Base-by-base conservation (phyloP, 1,139 yeast genomes). In the Candida tetrigidarum region DNA sequence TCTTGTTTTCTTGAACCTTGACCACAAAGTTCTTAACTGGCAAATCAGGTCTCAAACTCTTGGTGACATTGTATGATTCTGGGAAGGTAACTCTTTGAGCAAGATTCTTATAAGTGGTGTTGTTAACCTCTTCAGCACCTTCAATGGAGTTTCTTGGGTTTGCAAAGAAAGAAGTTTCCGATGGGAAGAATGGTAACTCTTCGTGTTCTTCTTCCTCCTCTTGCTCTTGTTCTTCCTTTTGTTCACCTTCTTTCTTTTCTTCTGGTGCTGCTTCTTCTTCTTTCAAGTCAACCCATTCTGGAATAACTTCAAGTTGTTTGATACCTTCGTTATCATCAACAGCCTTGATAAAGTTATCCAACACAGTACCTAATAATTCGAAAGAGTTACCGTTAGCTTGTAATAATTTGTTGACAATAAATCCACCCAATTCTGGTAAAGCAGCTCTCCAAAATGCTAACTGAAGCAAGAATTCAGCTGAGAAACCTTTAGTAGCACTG, bases 1-100 rank as follows among this genome's bases (percentile, higher is more conserved):
- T 83, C 69, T 83, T 85, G 74, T 91, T 92, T 61, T 88, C 96
- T 66, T 90, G 88, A 41, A 93, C 98, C 67, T 86, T 89, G 47
- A 91, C 96, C 44, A 91, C 80, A 60, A 84, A 91, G 70, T 88
- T 92, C 66, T 86, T 76, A 44, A 87, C 87, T 19, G 97, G 91
- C 52, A 90, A 76, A 57, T 93, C 98, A 16, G 99, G 99, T 69
- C 97, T 86, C 58, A 92, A 77, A 7, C 75, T 76, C 39, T 73
- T 61, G 29, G 69, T 56, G 42, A 83, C 71, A 14, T 69, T 75
- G 58, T 73, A 92, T 6, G 96, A 93, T 65, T 93, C 98, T 46
- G 81, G 78, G 80, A 93, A 93, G 9, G 87, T 77, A 47, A 92
- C 63, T 56, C 80, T 82, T 69, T 86, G 84, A 26, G 93, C 85